Base-by-base conservation (phyloP, 495 filamentous ascomycete species). In the Podospora pseudocomata region DNA sequence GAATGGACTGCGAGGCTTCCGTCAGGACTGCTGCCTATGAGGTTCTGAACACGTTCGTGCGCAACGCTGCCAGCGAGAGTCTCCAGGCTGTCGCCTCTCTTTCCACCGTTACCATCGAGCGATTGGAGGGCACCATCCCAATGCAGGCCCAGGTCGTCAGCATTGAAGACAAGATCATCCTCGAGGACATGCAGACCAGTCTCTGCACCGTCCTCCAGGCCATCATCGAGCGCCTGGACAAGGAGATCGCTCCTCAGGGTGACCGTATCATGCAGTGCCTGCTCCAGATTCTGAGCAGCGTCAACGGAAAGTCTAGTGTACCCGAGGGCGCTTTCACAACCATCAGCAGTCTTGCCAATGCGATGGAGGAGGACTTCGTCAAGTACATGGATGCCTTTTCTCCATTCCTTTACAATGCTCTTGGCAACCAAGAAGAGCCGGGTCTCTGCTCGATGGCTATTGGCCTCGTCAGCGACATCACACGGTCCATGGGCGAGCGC, bases 11-110 rank as follows among this genome's bases (percentile, higher is more conserved):
- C n/a, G 96, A 99, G 72, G 92, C 92, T 70, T 87, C 93, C 74
- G 89, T 98, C n/a, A 91, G 95, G 64, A 98, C 95, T 69, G 96
- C 95, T 60, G 94, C 94, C n/a, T 99, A 99, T 72, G 95, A 99
- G 78, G 95, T 99, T 56, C 85, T 99, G 44, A 96, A 94, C 79
- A 88, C 92, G 0, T 98, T 97, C 73, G 91, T 98, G 61, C 88
- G 89, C 66, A 95, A 93, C 76, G 86, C 94, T 69, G 96, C 94
- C 19, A 90, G 90, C 65, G 93, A 96, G 72, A 95, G 89, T 79
- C 83, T 98, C 64, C 80, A 83, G 16, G 86, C 92, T 72, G 87
- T 99, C 74, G 95, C 90, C 7, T 88, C 83, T 19, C 85, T 98
- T 49, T 94, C 90, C 6, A 88, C 90, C 60, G 88, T 97, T 23